Evolutionary conservation across 2,329 filamentous ascomycete genomes (phyloP), one percentile per base, ranked within the genome.

Genomic region (Cercospora citrullina): DNA sequence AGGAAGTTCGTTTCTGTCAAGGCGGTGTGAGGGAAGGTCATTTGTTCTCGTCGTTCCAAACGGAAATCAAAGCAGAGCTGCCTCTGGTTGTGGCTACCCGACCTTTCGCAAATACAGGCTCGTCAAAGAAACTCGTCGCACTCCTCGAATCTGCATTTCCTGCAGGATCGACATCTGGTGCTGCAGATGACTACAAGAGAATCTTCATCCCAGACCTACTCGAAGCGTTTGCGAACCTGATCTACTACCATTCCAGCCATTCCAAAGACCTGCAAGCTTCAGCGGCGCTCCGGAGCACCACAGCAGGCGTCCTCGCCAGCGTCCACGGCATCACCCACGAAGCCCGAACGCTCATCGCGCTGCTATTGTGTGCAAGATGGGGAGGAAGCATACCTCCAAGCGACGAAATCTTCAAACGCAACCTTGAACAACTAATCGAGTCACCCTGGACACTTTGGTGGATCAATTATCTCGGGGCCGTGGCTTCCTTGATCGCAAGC

Each of bases 21-120:
- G 92, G 94, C 21, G 94, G 93, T 7, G 94, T 97, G 69, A 85
- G 93, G 48, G 93, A 97, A 79, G 94, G 94, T 0, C 89, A 89
- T 53, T 81, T 97, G 45, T 93, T 92, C 80, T 88, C 91, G 79
- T 89, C 85, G 69, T 84, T 97, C 10, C 83, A 87, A 0, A 72
- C 79, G 0, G 77, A 83, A 0, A 79, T 90, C 16, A 87, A 91
- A 64, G 86, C 88, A 60, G 84, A 87, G 71, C 84, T 90, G 73
- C 92, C 93, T 0, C 81, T 96, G 0, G 80, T 87, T 10, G 86
- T 87, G 0, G 88, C 87, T 1, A 91, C 89, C 0, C 74, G 76
- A 14, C 82, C 81, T 0, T 86, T 85, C 69, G 85, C 85, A 5
- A 71, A 60, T 9, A 80, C 82, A 2, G 77, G 79, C 0, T 86